Conservation (phyloP, 2,329 filamentous ascomycete species). For the Neophaeococcomyces aloes region DNA sequence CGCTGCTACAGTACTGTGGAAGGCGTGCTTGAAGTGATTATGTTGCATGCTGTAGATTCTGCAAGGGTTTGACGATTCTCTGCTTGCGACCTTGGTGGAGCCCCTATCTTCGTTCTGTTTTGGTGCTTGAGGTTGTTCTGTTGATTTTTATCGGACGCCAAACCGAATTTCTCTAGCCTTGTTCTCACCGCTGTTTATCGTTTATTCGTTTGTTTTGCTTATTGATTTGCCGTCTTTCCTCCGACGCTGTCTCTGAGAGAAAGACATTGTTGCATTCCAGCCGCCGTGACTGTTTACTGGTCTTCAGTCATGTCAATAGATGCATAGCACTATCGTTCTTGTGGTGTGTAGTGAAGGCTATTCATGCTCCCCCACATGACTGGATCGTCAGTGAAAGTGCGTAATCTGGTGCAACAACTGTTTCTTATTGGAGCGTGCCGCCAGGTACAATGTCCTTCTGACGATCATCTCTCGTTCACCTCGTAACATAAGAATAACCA, state of each 20-base stretch:
- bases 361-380: background rate
- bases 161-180: background rate
- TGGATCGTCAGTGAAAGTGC: slow-evolving; percentile 1
- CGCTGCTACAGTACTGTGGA: too few relatives aligned
- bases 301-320: background rate
- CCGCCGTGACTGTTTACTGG: background rate
- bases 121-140: background rate
- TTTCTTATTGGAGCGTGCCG: slow-evolving; percentile 1
- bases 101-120: background rate
- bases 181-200: slow-evolving; percentile 6
- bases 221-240: background rate
- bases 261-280: background rate
- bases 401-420: slow-evolving; percentile 4
- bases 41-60: too few relatives aligned
- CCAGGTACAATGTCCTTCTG: slow-evolving; percentile 5
- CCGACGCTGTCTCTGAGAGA: background rate
- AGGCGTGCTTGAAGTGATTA: too few relatives aligned
- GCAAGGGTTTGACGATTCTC: too few relatives aligned
- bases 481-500: too few relatives aligned
- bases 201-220: background rate
- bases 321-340: background rate
- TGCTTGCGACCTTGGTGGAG: background rate
- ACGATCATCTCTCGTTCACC: background rate
- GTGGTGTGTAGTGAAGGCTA: background rate
- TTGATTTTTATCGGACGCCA: slow-evolving; percentile 1